These are phyloP conservation scores for Calonectria pteridis DNA, from an alignment of 2,329 filamentous ascomycete genomes.

Conservation along the genomic window DNA sequence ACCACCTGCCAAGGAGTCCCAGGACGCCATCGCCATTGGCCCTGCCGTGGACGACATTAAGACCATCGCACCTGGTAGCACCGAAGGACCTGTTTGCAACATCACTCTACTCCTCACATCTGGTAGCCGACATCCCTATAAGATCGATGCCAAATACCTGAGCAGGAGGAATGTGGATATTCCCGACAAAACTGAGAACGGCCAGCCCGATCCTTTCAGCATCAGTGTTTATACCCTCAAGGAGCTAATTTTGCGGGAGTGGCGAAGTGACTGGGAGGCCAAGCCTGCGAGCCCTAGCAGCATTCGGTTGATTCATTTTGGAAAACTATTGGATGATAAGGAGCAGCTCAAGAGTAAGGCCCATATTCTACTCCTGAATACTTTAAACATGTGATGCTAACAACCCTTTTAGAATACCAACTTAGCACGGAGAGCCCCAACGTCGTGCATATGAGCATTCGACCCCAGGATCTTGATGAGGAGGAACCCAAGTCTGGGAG, in stretches of 20 bases:
- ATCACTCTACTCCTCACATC: conserved; percentile 88
- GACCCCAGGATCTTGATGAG: conserved; percentile 87
- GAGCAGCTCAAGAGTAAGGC: conserved; percentile 82
- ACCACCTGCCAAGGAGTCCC: conserved; percentile 47
- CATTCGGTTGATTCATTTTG: conserved; percentile 93
- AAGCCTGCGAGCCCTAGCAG: conserved; percentile 88
- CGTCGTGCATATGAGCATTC: conserved; percentile 94
- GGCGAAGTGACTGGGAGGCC: conserved; percentile 91
- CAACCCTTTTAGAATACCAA: conserved; percentile 75
- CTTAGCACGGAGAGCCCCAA: conserved; percentile 82
- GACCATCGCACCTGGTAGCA: conserved; percentile 45
- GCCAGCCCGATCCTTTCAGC: conserved; percentile 81
- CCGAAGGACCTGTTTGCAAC: conserved; percentile 65
- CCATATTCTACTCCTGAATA: background rate
- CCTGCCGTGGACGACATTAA: conserved; percentile 58
- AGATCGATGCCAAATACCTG: conserved; percentile 88
- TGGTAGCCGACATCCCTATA: conserved; percentile 89
- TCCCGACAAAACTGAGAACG: conserved; percentile 71
- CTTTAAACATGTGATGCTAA: conserved; percentile 14
- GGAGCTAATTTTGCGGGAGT: conserved; percentile 92
- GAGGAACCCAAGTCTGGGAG: conserved; percentile 79
- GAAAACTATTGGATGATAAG: conserved; percentile 91
- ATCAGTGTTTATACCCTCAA: conserved; percentile 96
- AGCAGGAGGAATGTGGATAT: conserved; percentile 83
- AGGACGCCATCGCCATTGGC: conserved; percentile 58